Evolutionary conservation across 2,329 filamentous ascomycete species (phyloP), one percentile per base, ranked within the genome.

Genomic region (Didymella pomorum): DNA sequence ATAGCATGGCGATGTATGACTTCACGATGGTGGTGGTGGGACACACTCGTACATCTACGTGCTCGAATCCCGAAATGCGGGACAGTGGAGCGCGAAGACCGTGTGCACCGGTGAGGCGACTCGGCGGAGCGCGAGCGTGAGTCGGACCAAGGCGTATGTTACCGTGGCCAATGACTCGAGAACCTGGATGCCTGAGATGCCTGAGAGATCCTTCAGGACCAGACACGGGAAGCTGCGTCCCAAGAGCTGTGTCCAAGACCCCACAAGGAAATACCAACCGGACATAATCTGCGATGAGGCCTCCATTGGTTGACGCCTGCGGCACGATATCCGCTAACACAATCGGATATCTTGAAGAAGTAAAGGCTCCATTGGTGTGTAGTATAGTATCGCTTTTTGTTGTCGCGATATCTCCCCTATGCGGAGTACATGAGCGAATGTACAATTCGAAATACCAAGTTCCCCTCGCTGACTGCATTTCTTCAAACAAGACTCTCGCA

Each of bases 391-490:
- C n/a, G 11, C 28, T 2, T 29, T 45, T 2, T 43, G 11, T 9
- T 45, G 20, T 45, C 52, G 52, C 35, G 26, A 28, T 35, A 26
- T 47, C 35, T 54, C 43, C 52, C 52, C 10, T 11, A 42, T 42
- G 9, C 20, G 35, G 35, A 45, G 10, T 23, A 18, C 20, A 23
- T 23, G 21, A 21, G 39, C 43, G 37, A 3, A 25, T 14, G 12
- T 41, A 9, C 7, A 23, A 50, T 37, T 41, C 14, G 45, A 46
- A 54, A 54, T 21, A 31, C 20, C 20, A 4, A 26, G 18, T 18
- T 23, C 12, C 41, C 56, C 20, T 55, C 31, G 46, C 55, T 60
- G 63, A 62, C 57, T 55, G 56, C 60, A 60, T 61, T 51, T 39
- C 52, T 53, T 44, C 44, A 55, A 61, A 26, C 56, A 56, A 54